Percentiles rank a stretch among this genome's conserved stretches.
Evolutionary conservation across 495 filamentous ascomycete species (phyloP).

Genomic region (Aspergillus incahuasiensis): DNA sequence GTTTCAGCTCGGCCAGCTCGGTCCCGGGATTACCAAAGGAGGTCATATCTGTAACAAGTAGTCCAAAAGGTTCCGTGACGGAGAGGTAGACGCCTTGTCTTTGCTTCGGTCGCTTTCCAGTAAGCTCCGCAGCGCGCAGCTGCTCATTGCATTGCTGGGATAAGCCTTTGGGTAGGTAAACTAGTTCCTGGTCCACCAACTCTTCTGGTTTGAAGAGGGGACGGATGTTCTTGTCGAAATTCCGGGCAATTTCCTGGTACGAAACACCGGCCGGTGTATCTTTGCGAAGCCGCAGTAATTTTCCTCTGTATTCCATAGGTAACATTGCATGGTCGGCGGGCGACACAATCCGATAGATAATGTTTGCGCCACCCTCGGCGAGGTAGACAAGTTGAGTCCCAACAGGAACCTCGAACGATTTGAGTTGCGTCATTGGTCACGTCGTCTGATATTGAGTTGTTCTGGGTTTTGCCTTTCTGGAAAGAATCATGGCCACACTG

Average conservation of each 20-base stretch:
- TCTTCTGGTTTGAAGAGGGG: conserved; percentile 54
- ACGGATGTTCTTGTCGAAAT: conserved; percentile 53
- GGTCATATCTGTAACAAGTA: conserved; percentile 81
- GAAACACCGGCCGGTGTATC: conserved; percentile 49
- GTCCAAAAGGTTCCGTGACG: conserved; percentile 53
- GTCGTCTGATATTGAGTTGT: conserved; percentile 11
- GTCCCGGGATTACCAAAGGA: conserved; percentile 37
- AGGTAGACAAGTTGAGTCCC: conserved; percentile 47
- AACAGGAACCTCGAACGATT: conserved; percentile 35
- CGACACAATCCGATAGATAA: conserved; percentile 57
- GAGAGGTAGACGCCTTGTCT: conserved; percentile 58
- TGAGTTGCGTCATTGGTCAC: conserved; percentile 37
- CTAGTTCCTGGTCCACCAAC: conserved; percentile 56
- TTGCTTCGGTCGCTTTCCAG: conserved; percentile 33
- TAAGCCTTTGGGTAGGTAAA: conserved; percentile 45
- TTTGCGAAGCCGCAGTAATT: conserved; percentile 65
- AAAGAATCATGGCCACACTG: conserved; percentile 22
- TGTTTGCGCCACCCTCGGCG: conserved; percentile 68
- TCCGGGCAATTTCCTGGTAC: conserved; percentile 50
- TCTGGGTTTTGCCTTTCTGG: conserved; percentile 2
- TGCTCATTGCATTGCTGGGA: conserved; percentile 48
- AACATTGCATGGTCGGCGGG: conserved; percentile 17
- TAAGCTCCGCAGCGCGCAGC: conserved; percentile 35
- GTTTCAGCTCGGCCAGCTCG: conserved; percentile 74
- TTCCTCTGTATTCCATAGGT: conserved; percentile 36